Evolutionary conservation across 2,329 filamentous ascomycete species (phyloP).

Genomic region (Cercospora sojina): DNA sequence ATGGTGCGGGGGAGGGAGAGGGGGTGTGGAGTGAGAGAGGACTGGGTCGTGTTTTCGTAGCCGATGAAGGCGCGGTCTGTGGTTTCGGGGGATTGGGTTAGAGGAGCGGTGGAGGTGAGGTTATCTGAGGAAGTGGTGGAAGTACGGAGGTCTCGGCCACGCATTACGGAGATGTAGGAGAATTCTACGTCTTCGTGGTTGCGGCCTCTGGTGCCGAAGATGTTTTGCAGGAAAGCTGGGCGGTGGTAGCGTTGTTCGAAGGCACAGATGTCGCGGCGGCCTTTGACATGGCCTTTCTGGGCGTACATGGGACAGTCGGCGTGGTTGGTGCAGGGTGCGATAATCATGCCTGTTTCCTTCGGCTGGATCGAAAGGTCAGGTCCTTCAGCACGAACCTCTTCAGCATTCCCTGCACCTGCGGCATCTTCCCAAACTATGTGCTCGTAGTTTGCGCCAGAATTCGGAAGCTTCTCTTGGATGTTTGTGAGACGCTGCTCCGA

Average conservation of each 20-base stretch:
- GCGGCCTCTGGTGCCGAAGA: conserved; percentile 65
- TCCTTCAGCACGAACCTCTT: neutral
- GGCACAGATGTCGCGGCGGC: conserved; percentile 86
- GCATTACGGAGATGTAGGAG: conserved; percentile 82
- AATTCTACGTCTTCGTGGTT: conserved; percentile 92
- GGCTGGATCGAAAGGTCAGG: conserved; percentile 20
- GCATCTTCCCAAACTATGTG: conserved; percentile 25
- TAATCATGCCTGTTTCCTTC: conserved; percentile 63
- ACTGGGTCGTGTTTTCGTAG: conserved; percentile 54
- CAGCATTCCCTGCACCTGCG: neutral
- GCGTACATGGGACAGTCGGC: conserved; percentile 82
- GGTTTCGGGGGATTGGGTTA: conserved; percentile 56
- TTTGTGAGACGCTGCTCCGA: conserved; percentile 13
- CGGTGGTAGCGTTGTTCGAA: conserved; percentile 87
- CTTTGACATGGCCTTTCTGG: conserved; percentile 64
- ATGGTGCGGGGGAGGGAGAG: conserved; percentile 76
- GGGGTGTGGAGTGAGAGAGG: conserved; percentile 39
- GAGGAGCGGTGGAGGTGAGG: neutral
- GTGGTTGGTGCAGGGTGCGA: conserved; percentile 80
- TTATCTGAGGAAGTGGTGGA: conserved; percentile 7
- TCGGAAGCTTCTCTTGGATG: conserved; percentile 32
- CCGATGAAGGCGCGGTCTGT: conserved; percentile 69
- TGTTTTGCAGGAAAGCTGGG: conserved; percentile 74
- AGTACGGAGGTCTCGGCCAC: conserved; percentile 63
- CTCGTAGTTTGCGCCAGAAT: conserved; percentile 29